Evolutionary conservation across 306 rosid genomes (phyloP).

Genomic region (Ormosia emarginata): DNA sequence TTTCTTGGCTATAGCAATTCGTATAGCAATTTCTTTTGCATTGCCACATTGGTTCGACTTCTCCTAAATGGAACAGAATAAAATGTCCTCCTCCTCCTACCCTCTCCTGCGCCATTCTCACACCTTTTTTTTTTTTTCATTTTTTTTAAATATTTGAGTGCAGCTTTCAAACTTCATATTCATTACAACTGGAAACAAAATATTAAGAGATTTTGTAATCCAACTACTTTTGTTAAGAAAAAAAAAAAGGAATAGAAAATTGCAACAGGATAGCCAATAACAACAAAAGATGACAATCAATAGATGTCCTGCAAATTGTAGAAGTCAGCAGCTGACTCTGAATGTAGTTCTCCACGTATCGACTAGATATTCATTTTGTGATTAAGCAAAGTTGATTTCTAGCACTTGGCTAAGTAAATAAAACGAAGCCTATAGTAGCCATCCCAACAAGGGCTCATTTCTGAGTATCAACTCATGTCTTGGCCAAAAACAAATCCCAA

Average conservation of each 20-base stretch:
- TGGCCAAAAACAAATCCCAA: neutral
- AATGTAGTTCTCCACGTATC: neutral
- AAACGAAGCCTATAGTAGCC: neutral
- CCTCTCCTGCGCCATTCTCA: neutral
- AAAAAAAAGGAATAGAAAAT: conserved; percentile 4
- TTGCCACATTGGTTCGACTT: neutral
- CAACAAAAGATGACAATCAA: neutral
- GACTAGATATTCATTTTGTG: neutral
- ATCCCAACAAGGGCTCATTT: neutral
- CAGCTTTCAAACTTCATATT: neutral
- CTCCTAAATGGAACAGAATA: neutral
- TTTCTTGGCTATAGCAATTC: neutral
- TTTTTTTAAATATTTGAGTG: neutral
- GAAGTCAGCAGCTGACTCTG: neutral
- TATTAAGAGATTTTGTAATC: neutral
- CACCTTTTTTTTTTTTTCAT: neutral
- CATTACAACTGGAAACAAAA: neutral
- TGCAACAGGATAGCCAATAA: conserved; percentile 5
- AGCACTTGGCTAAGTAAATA: conserved; percentile 1
- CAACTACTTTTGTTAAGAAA: neutral
- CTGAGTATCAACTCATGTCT: conserved; percentile 4
- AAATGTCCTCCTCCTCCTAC: neutral
- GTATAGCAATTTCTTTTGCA: neutral
- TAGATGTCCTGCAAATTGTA: conserved; percentile 22
- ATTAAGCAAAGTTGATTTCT: conserved; percentile 5